These are phyloP conservation scores for Solanum chilense DNA, from an alignment of 257 asterid genomes.

Conservation along the genomic window DNA sequence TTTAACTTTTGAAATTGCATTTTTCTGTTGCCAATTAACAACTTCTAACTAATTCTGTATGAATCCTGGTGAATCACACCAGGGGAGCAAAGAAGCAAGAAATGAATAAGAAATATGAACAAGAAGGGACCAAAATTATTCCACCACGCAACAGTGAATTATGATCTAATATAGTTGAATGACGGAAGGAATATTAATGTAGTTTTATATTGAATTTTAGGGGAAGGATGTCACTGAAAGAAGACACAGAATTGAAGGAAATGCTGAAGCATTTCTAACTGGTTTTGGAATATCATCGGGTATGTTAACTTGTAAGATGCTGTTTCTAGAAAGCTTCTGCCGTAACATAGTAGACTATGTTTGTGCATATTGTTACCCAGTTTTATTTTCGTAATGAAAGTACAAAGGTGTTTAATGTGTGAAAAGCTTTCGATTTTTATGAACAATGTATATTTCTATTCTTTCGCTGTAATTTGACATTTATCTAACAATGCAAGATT, in stretches of 20 bases:
- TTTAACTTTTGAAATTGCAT: neutral
- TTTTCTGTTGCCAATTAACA: neutral
- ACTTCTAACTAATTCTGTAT: neutral
- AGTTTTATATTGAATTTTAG: conserved; percentile 14
- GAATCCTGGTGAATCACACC: neutral
- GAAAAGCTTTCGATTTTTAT: neutral
- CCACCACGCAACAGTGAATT: neutral
- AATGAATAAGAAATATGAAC: neutral
- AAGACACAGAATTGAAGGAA: conserved; percentile 45
- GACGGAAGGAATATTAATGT: neutral
- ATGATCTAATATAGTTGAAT: neutral
- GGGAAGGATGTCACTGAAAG: conserved; percentile 14
- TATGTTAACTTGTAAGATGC: conserved; percentile 4
- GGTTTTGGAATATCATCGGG: conserved; percentile 64
- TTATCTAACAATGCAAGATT: neutral
- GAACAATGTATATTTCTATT: neutral
- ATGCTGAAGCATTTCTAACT: conserved; percentile 48
- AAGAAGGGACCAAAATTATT: neutral
- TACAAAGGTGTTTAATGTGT: neutral
- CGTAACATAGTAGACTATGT: neutral
- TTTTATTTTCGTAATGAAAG: neutral
- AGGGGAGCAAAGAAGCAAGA: neutral
- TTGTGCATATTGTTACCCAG: neutral
- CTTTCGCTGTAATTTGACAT: neutral
- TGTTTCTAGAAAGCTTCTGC: neutral